Base-by-base conservation (phyloP, 1,284 basidiomycete species). In the Pterulicium gracile region DNA sequence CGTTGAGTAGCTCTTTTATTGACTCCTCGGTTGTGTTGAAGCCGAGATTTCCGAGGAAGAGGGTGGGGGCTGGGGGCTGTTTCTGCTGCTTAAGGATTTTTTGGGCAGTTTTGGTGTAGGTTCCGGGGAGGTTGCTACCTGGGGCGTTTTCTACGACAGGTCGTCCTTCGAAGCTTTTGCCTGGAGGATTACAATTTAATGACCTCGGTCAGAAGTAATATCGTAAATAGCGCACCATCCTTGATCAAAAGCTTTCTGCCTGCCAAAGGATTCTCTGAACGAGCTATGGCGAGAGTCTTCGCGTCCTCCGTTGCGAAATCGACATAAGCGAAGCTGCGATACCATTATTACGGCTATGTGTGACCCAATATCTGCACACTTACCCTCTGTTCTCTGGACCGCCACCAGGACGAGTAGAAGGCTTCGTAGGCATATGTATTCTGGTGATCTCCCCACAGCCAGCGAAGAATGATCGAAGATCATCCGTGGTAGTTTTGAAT, bases 201-300 rank as follows among this genome's bases (percentile, higher is more conserved):
- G 4, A 23, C 17, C 47, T 43, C 36, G 32, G 17, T 42, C 34
- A 7, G 51, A 15, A 17, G 44, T 34, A 35, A 56, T 62, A 52
- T 58, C 48, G 43, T 49, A 43, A 43, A 17, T 7, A 15, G 15
- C 36, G 7, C 4, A 81, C 92, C 92, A 52, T 89, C 81, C 72
- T 98, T 98, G 55, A 98, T 97, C 44, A 98, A 76, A 21, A 98
- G 65, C 48, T 83, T 82, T 48, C 96, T 73, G 1, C 95, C 94
- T 36, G 93, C 78, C 4, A 98, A 70, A 40, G 79, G 78, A 24
- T 78, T 72, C 61, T 98, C 95, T 5, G 88, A 89, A 40, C 88
- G 68, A 0, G 79, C 71, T 49, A 98, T 81, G 17, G 90, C 93
- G 27, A 76, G 66, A 1, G 63, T 61, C 56, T 94, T 88, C 15